Percentiles rank a stretch among this genome's conserved stretches.
Evolutionary conservation across 345 rosid species (phyloP).

Genomic region (Lumnitzera racemosa): DNA sequence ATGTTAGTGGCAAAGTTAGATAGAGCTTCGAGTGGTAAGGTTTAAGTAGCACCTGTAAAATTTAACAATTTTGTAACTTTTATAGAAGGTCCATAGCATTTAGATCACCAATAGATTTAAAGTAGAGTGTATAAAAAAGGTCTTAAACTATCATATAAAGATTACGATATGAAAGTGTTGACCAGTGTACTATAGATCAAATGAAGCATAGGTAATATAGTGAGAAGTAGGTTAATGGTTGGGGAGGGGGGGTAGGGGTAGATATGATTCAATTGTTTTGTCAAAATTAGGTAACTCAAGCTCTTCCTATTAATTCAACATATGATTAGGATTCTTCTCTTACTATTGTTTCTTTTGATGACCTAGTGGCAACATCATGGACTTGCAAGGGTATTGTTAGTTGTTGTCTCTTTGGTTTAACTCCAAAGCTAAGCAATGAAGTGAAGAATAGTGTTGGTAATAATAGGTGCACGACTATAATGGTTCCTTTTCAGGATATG

Average conservation of each 20-base stretch:
- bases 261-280: slow-evolving; percentile 33
- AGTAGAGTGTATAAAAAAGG: background rate
- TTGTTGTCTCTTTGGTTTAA: slow-evolving; percentile 39
- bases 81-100: no score
- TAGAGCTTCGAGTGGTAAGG: no score
- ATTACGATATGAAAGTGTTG: no score
- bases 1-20: no score
- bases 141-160: slow-evolving; percentile 11
- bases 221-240: slow-evolving; percentile 31
- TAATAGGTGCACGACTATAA: slow-evolving; percentile 38
- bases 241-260: slow-evolving; percentile 6
- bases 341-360: slow-evolving; percentile 26
- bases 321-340: slow-evolving; percentile 26
- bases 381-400: slow-evolving; percentile 36
- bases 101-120: no score
- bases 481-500: slow-evolving; percentile 43
- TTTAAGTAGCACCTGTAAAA: no score
- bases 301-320: slow-evolving; percentile 15
- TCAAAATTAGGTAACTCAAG: slow-evolving; percentile 28
- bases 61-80: no score
- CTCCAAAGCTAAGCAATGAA: slow-evolving; percentile 34
- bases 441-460: slow-evolving; percentile 33
- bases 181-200: background rate
- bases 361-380: slow-evolving; percentile 32
- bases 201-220: slow-evolving; percentile 9